phyloP scores from a whole-genome alignment of 305 asterid genomes.

The Fraxinus sp. region DNA sequence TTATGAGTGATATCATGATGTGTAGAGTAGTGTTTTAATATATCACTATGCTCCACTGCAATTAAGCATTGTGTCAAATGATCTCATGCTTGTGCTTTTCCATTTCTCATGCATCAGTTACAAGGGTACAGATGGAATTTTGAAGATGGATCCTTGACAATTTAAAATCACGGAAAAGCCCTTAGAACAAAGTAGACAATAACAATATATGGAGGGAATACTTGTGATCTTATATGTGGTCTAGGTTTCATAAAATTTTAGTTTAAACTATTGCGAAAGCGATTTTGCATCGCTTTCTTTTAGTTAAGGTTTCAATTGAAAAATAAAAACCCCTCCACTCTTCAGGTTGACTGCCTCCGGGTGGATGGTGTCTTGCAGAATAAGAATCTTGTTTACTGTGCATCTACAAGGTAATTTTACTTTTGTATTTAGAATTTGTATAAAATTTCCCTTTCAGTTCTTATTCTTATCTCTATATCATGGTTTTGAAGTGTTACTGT shows the following conservation, averaged over 20 bases:
- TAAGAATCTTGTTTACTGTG: constrained; percentile 92
- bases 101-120: not conserved
- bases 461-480: not conserved
- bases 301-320: constrained; percentile 9
- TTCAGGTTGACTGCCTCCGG: constrained; percentile 95
- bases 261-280: constrained; percentile 17
- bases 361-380: constrained; percentile 95
- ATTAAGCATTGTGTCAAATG: not conserved
- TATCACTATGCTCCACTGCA: not conserved
- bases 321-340: constrained; percentile 15
- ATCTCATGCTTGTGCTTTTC: not conserved
- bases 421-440: constrained; percentile 10
- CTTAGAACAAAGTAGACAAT: constrained; percentile 1
- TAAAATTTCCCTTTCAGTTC: not conserved
- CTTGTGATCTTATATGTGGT: constrained; percentile 14
- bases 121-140: not conserved
- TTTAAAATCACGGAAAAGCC: not conserved
- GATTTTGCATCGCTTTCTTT: constrained; percentile 16
- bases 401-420: constrained; percentile 82
- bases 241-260: constrained; percentile 12
- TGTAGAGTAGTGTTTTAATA: not conserved
- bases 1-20: not conserved
- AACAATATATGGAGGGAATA: constrained; percentile 7
- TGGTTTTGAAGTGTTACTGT: constrained; percentile 11
- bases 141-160: not conserved